These are phyloP conservation scores for Wallacemonas collosoma DNA, from an alignment of 208 protist species.

Conservation along the genomic window DNA sequence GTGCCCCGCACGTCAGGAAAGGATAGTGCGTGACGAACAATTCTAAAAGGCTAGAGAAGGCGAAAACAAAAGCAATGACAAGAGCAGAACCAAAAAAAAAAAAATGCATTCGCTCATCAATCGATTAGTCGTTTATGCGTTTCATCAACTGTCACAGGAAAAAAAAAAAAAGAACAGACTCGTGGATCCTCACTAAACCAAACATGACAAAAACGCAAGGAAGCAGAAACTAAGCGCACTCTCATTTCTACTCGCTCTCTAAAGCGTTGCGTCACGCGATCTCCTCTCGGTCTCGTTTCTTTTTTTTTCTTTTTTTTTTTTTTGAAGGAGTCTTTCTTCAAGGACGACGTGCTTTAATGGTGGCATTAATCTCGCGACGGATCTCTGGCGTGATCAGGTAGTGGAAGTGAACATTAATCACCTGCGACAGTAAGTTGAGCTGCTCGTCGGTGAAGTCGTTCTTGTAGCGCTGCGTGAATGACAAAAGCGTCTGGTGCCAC, in stretches of 20 bases:
- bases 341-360: conserved; percentile 19
- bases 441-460: conserved; percentile 78
- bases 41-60: background rate
- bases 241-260: too few relatives aligned
- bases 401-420: conserved; percentile 87
- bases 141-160: conserved; percentile 7
- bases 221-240: too few relatives aligned
- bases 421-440: conserved; percentile 64
- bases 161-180: conserved; percentile 10
- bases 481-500: conserved; percentile 97
- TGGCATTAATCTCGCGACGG: conserved; percentile 72
- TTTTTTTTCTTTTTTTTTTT: conserved; percentile 1
- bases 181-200: too few relatives aligned
- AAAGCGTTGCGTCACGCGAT: too few relatives aligned
- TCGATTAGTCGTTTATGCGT: conserved; percentile 14
- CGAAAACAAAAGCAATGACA: background rate
- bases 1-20: too few relatives aligned
- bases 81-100: conserved; percentile 24
- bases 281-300: background rate
- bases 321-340: conserved; percentile 5
- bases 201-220: too few relatives aligned
- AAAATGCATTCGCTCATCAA: conserved; percentile 15
- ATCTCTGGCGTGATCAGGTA: conserved; percentile 90
- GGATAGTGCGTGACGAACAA: background rate
- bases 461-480: conserved; percentile 93